Evolutionary conservation across 495 filamentous ascomycete genomes (phyloP).

Genomic region (Diplogelasinospora grovesii): DNA sequence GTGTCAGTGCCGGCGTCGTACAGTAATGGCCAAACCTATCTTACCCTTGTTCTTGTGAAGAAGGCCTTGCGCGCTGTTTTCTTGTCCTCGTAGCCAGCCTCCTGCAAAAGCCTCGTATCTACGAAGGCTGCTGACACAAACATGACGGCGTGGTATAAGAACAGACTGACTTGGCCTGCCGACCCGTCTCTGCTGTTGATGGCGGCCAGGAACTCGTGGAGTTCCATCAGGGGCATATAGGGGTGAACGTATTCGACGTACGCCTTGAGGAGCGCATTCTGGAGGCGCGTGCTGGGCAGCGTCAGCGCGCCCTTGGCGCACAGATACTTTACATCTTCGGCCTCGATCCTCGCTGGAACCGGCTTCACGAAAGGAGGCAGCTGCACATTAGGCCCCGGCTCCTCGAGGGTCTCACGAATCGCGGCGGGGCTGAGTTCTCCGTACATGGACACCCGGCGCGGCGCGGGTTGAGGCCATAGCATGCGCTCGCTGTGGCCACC

Average conservation of each 20-base stretch:
- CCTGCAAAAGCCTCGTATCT: constrained; percentile 58
- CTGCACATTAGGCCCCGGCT: too few relatives aligned
- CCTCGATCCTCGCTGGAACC: constrained; percentile 56
- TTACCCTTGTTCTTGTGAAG: constrained; percentile 71
- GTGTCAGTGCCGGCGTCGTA: constrained; percentile 22
- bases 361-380: constrained; percentile 70
- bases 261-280: constrained; percentile 65
- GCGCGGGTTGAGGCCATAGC: too few relatives aligned
- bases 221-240: constrained; percentile 80
- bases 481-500: not conserved
- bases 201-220: constrained; percentile 63
- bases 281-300: constrained; percentile 57
- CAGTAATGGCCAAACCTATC: constrained; percentile 12
- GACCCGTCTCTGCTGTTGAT: constrained; percentile 59
- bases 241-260: constrained; percentile 83
- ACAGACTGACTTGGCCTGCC: constrained; percentile 62
- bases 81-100: constrained; percentile 61
- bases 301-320: constrained; percentile 67
- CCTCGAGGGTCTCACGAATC: constrained; percentile 1
- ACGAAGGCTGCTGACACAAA: constrained; percentile 75
- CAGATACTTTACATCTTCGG: constrained; percentile 71
- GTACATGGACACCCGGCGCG: too few relatives aligned
- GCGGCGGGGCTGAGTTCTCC: too few relatives aligned
- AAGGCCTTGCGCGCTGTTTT: constrained; percentile 72
- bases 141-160: constrained; percentile 78